These are phyloP conservation scores for Cutaneotrichosporon sp. DNA, from an alignment of 1,284 basidiomycete genomes.

Conservation along the genomic window DNA sequence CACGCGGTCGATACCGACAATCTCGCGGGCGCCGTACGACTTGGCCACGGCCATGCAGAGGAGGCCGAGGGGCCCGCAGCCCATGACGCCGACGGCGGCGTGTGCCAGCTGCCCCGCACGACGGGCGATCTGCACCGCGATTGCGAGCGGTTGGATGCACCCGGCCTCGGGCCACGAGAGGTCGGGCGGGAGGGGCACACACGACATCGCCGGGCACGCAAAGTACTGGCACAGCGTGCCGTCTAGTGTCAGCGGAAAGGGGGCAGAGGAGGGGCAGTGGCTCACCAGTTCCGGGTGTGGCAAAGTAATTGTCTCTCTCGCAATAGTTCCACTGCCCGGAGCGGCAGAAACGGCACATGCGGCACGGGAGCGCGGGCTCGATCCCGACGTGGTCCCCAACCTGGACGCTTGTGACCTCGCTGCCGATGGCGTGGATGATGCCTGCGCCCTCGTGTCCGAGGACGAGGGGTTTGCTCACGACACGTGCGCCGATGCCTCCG, in stretches of 20 bases:
- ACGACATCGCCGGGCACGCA: conserved; percentile 17
- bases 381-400: conserved; percentile 51
- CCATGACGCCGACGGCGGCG: conserved; percentile 75
- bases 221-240: conserved; percentile 34
- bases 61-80: conserved; percentile 85
- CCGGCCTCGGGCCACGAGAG: conserved; percentile 31
- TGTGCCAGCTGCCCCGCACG: conserved; percentile 45
- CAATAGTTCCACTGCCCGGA: conserved; percentile 27
- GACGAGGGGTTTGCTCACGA: conserved; percentile 41
- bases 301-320: conserved; percentile 23
- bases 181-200: conserved; percentile 20
- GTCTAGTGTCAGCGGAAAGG: conserved; percentile 11
- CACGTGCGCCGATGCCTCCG: conserved; percentile 45
- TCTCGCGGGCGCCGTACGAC: conserved; percentile 73
- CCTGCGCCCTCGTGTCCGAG: conserved; percentile 52
- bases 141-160: conserved; percentile 67
- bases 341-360: conserved; percentile 45
- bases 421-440: conserved; percentile 36
- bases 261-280: no score
- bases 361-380: conserved; percentile 51
- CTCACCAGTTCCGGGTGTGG: conserved; percentile 27
- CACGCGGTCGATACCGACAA: conserved; percentile 67
- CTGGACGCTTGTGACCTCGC: conserved; percentile 26
- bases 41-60: conserved; percentile 85
- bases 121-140: conserved; percentile 67